Evolutionary conservation across 129 eudicot genomes (phyloP).

Genomic region (Erigeron canadensis): DNA sequence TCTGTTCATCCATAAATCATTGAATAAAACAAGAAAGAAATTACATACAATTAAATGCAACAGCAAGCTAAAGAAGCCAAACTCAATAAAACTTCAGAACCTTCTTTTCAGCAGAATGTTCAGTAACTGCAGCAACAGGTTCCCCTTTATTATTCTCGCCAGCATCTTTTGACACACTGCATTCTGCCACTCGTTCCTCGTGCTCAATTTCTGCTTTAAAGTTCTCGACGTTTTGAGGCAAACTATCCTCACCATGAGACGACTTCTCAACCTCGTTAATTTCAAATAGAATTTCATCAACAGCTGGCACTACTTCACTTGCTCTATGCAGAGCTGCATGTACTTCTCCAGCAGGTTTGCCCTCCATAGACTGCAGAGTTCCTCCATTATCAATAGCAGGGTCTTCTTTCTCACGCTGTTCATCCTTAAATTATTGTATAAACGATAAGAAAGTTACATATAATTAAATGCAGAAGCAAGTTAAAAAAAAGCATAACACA

Average conservation of each 20-base stretch:
- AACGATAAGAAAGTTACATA: neutral
- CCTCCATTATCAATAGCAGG: neutral
- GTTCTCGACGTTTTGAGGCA: neutral
- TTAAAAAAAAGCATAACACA: neutral
- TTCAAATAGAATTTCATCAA: too few species aligned
- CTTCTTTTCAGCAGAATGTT: conserved; percentile 22
- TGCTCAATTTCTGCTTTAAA: conserved; percentile 6
- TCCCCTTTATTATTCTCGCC: conserved; percentile 16
- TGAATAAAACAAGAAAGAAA: neutral
- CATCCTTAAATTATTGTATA: neutral
- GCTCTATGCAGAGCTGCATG: too few species aligned
- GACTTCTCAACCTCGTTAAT: neutral
- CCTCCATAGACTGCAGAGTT: conserved; percentile 11
- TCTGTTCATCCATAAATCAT: conserved; percentile 24
- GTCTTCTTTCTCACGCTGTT: neutral
- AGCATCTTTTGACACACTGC: conserved; percentile 24
- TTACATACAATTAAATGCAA: neutral
- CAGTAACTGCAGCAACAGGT: neutral
- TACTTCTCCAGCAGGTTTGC: conserved; percentile 15
- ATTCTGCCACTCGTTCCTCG: conserved; percentile 16
- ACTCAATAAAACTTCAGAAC: conserved; percentile 8
- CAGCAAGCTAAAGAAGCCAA: conserved; percentile 1
- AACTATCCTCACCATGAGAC: neutral
- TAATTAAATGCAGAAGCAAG: neutral
- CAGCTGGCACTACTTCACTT: too few species aligned